Base-by-base conservation (phyloP, 768 basidiomycete species). In the Lactarius tabidus region DNA sequence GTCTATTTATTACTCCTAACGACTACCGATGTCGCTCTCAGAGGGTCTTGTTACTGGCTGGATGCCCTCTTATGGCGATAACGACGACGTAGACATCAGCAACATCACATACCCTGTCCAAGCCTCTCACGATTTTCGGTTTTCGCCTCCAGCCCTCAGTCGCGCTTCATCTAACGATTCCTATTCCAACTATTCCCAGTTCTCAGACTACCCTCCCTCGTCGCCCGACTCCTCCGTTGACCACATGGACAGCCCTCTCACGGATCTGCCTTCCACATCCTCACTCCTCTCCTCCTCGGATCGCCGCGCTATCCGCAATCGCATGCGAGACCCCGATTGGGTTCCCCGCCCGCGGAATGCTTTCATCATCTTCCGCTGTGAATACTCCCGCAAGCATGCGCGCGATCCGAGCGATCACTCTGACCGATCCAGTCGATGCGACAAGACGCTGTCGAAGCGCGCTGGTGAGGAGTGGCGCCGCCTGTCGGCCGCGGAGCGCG, bases 401-500 rank as follows among this genome's bases (percentile, higher is more conserved):
- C 76, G 78, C 51, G 78, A 79, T 5, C 74, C 77, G 17, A 73
- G 77, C 33, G 76, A 77, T 38, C 60, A 8, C 17, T 48, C 66
- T 12, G 71, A 71, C 43, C 48, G 8, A 45, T 53, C 62, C 15
- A 26, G 33, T 18, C 54, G 60, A 29, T 63, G 60, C 28, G 82
- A 82, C 64, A 84, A 85, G 72, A 81, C 84, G 1, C 81, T 93
- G 43, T 91, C 88, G n/a, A 88, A 88, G 70, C 82, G 89, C 55
- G 91, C 91, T 0, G 87, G 84, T 0, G 86, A 87, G 59, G 86
- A 88, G 35, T 95, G 93, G 93, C 81, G 80, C 43, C 77, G 81
- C 63, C 79, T 92, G 17, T 66, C 82, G 0, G 63, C 70, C 0
- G 77, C 79, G 51, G 82, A 84, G 61, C 83, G 76, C 67, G 72